These are phyloP conservation scores for Talaromyces piceae DNA, from an alignment of 2,329 filamentous ascomycete genomes.

Conservation along the genomic window DNA sequence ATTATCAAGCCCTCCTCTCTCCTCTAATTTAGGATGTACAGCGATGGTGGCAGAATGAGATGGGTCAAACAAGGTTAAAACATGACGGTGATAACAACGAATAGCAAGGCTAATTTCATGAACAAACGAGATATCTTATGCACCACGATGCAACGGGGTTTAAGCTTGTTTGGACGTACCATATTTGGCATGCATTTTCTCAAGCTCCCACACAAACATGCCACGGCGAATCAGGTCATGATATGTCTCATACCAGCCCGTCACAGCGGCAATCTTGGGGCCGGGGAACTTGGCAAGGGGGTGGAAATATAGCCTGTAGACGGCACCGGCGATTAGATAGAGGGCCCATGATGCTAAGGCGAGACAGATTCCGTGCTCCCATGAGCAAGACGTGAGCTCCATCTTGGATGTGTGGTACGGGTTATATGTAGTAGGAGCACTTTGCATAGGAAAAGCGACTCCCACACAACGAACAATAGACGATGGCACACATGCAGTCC, in stretches of 20 bases:
- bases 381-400: not conserved
- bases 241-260: slow-evolving; percentile 29
- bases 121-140: not conserved
- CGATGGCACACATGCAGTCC: no score
- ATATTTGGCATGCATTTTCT: slow-evolving; percentile 28
- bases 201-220: slow-evolving; percentile 26
- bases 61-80: not conserved
- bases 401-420: not conserved
- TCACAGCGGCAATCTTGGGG: slow-evolving; percentile 25
- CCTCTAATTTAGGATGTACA: no score
- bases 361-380: not conserved
- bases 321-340: slow-evolving; percentile 9
- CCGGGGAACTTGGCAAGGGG: slow-evolving; percentile 26
- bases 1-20: no score
- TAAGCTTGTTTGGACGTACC: slow-evolving; percentile 15
- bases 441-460: not conserved
- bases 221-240: slow-evolving; percentile 27
- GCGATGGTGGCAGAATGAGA: no score
- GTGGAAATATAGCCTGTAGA: slow-evolving; percentile 28
- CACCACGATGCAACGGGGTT: no score
- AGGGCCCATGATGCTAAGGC: not conserved
- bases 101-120: not conserved
- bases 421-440: not conserved
- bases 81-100: not conserved
- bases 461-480: no score